Base-by-base conservation (phyloP, 2,329 filamentous ascomycete genomes). In the Phaeosphaeria sp. region DNA sequence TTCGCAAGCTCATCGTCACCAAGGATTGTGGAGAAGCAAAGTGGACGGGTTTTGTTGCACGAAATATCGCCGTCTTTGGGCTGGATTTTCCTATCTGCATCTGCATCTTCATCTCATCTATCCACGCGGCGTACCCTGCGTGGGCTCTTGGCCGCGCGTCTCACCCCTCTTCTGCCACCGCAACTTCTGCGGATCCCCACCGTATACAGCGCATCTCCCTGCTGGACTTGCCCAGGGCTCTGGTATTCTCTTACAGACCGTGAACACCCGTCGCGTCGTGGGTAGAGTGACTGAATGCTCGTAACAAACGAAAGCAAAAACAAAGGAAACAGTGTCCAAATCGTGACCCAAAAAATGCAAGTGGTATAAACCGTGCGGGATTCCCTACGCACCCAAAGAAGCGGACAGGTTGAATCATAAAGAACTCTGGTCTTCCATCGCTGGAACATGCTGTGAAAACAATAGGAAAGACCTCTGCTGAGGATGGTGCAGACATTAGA, bases 401-500 rank as follows among this genome's bases (percentile, higher is more conserved):
- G 57, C 49, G 53, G 63, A 71, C 39, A 72, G 62, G 63, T 59
- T 64, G 51, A 47, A 30, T 60, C 57, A 55, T 63, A 47, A 57
- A 63, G 52, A 49, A 47, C 49, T 48, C 46, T 45, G n/a, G 51
- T 60, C 60, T 53, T 49, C 62, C 52, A 39, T 55, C 53, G 66
- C 64, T 63, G 39, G n/a, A 63, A 56, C 47, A 68, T 66, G 65
- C 66, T 61, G 56, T 60, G 54, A 65, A 61, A 55, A 36, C 30
- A 59, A 60, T 73, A 68, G 62, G 65, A 69, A 71, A 66, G 45
- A 55, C 67, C 65, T 63, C 59, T 49, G 57, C 22, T 57, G 64
- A 57, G 60, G 68, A 56, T 55, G 54, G 61, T 64, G 63, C 70
- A 75, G 67, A 75, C 71, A 75, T 75, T 75, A 75, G 59, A 66